phyloP scores from a whole-genome alignment of 352 stramenopile species.

The Phytophthora boehmeriae region DNA sequence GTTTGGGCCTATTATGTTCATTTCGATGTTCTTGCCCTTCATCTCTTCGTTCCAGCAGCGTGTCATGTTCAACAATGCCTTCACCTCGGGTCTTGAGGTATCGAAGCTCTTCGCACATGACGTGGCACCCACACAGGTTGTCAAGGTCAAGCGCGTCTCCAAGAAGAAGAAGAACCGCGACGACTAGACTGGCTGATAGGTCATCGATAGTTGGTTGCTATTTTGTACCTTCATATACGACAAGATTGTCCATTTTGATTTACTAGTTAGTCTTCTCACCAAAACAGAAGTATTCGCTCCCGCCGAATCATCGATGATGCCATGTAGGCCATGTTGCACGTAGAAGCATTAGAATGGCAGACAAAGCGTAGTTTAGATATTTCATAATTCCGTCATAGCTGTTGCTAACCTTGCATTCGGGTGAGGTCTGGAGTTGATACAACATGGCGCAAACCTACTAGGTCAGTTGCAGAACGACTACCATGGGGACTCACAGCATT shows the following conservation, averaged over 20 bases:
- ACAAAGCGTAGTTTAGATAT: constrained; percentile 17
- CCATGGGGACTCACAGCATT: constrained; percentile 25
- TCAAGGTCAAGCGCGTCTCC: constrained; percentile 87
- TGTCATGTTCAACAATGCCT: constrained; percentile 92
- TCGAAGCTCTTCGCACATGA: constrained; percentile 91
- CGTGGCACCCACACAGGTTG: constrained; percentile 73
- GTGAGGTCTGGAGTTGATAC: constrained; percentile 66
- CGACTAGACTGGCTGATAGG: constrained; percentile 45
- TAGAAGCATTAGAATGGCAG: too few relatives aligned
- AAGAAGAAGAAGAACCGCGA: constrained; percentile 92
- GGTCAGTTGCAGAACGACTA: constrained; percentile 35
- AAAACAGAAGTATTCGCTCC: background rate
- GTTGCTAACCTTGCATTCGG: constrained; percentile 41
- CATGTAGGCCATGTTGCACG: too few relatives aligned
- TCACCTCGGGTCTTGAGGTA: constrained; percentile 87
- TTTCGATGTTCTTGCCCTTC: constrained; percentile 91
- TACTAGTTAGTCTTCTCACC: background rate
- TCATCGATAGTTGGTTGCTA: constrained; percentile 27
- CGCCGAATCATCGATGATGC: too few relatives aligned
- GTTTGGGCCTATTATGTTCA: constrained; percentile 88
- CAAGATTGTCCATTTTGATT: constrained; percentile 12
- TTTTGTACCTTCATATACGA: constrained; percentile 53
- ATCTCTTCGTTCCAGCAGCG: constrained; percentile 88
- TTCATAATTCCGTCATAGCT: constrained; percentile 7
- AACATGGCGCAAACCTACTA: constrained; percentile 61